Evolutionary conservation across 2,329 filamentous ascomycete genomes (phyloP), one percentile per base, ranked within the genome.

Genomic region (Coniochaeta sp.): DNA sequence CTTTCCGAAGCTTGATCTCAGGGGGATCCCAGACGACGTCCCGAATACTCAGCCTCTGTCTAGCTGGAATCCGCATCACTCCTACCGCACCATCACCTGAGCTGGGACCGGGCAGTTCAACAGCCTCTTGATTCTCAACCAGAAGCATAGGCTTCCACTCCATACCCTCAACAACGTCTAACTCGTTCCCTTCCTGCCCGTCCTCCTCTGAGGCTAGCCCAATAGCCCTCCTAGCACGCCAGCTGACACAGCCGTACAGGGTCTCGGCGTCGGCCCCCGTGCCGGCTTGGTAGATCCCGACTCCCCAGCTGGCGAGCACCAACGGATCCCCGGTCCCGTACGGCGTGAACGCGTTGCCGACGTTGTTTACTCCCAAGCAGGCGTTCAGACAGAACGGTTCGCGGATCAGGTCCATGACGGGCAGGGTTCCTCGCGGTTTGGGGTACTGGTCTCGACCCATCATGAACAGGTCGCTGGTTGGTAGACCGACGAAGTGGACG

Each of bases 291-390:
- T 90, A 90, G 3, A 90, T 68, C 0, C 85, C 87, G 0, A 89
- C 84, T 1, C 84, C 83, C 58, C 86, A 73, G 64, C 80, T 84
- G 22, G 87, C 86, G 50, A 89, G 73, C 69, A 1, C 88, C 88
- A 72, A 90, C 88, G 26, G 26, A 17, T 52, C 47, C 43, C 81
- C 85, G 19, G 77, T 84, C 0, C 88, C 88, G 67, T 87, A 83
- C 0, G 88, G 88, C 7, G 88, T 90, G 66, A 91, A 90, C 0
- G 88, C 86, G 68, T 91, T 91, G 19, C 88, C 88, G 16, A 91
- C 47, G 16, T 52, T 52, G 26, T 52, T 52, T 3, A 52, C 47
- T 11, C 82, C 82, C 6, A 90, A 78, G 16, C 84, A 84, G 22
- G 79, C 85, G 61, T 85, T 78, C 3, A 90, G 69, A 0, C 77